Evolutionary conservation across 257 asterid genomes (phyloP), one percentile per base, ranked within the genome.

Genomic region (Solanum microdontum): DNA sequence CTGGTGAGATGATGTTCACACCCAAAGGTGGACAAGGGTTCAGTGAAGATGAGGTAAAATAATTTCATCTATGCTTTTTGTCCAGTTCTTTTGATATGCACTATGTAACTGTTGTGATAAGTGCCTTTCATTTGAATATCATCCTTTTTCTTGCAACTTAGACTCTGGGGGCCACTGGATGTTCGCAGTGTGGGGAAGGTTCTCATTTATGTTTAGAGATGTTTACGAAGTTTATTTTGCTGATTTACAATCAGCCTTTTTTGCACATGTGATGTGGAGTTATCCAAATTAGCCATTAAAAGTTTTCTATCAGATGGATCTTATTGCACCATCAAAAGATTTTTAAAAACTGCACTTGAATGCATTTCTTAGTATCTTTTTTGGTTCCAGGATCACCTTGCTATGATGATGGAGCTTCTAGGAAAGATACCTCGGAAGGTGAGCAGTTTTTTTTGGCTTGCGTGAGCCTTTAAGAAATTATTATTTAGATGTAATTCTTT

Each of bases 401-500:
- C 99, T 83, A 88, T 95, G 91, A 97, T 97, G 99, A 97, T 97
- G 99, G 99, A 97, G 92, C 92, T 97, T 84, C 99, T 97, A 77
- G 99, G 99, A 43, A 97, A 94, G 95, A 97, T 97, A 88, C 98
- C 98, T 62, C 91, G 93, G 87, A 97, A 97, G 99, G 99, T 97
- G 88, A 87, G 89, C 84, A 87, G 37, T 11, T 4, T 30, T 48
- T 80, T 82, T 82, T 48, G 51, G 19, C 69, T 82, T 82, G 24
- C 14, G 7, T 15, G 85, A 30, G 26, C 85, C 43, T 48, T 51
- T 28, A 17, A 48, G 43, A 82, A 82, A 28, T 48, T 48, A 28
- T 82, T 48, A 48, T 82, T 48, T 21, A 82, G 21, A 82, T 48
- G 69, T 48, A 28, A 82, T 17, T 13, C 15, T 48, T 17, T 9